phyloP scores from a whole-genome alignment of 306 rosid species.

The Trichosanthes cucumerina region DNA sequence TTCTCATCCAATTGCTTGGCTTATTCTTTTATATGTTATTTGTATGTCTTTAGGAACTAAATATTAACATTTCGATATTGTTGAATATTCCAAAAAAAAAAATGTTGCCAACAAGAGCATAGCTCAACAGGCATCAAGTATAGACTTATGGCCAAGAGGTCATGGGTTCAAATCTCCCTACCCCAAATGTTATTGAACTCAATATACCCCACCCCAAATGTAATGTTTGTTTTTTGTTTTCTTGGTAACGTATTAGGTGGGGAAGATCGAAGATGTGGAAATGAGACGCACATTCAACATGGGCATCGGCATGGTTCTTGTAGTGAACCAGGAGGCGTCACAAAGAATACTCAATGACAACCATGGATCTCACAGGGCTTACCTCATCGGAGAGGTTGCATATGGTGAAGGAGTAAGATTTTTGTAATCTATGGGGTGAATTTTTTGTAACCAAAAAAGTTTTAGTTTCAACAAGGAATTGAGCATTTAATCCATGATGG shows the following conservation, averaged over 20 bases:
- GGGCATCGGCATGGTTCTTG: constrained; percentile 94
- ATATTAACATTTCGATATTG: background rate
- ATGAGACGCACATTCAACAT: constrained; percentile 79
- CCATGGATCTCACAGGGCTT: constrained; percentile 23
- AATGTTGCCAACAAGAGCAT: too few relatives aligned
- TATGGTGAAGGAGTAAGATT: constrained; percentile 48
- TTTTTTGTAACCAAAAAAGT: background rate
- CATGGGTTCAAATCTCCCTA: too few relatives aligned
- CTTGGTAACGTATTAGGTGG: constrained; percentile 39
- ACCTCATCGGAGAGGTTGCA: constrained; percentile 62
- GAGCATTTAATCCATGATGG: background rate
- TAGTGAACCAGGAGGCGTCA: constrained; percentile 54
- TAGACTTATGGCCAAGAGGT: too few relatives aligned
- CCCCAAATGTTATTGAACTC: too few relatives aligned
- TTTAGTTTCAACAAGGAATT: background rate
- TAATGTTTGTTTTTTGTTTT: background rate
- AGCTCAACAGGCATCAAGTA: too few relatives aligned
- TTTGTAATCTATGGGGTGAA: background rate
- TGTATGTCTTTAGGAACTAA: background rate
- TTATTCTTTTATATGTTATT: background rate
- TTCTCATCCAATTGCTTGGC: background rate
- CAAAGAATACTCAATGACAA: constrained; percentile 32
- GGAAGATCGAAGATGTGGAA: constrained; percentile 55
- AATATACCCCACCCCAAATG: too few relatives aligned
- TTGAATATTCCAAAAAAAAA: background rate